Conservation (phyloP, 2,329 filamentous ascomycete species). For the Neoscytalidium dimidiatum region DNA sequence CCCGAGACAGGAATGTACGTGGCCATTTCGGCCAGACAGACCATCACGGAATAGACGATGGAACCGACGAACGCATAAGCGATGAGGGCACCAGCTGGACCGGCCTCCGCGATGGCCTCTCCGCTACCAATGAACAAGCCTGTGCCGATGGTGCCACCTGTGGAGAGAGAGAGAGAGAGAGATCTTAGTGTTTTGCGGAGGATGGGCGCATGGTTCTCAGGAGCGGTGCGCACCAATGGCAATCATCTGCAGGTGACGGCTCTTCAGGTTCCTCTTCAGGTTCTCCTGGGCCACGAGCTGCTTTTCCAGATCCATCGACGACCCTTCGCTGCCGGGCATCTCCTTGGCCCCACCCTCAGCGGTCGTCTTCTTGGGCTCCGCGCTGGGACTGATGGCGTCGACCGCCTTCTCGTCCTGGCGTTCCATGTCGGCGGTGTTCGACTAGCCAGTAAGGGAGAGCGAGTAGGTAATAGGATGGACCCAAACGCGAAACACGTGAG, state of each 20-base stretch:
- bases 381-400: conserved; percentile 13
- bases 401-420: conserved; percentile 13
- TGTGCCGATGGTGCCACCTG: conserved; percentile 50
- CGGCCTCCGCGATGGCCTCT: conserved; percentile 48
- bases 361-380: conserved; percentile 8
- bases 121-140: conserved; percentile 57
- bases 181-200: neutral
- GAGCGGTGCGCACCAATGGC: conserved; percentile 36
- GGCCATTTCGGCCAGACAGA: conserved; percentile 66
- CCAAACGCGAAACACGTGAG: neutral
- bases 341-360: neutral
- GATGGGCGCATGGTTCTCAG: conserved; percentile 1
- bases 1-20: conserved; percentile 76
- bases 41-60: conserved; percentile 76
- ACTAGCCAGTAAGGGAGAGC: conserved; percentile 1
- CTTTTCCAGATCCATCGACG: conserved; percentile 36
- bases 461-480: neutral
- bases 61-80: conserved; percentile 59
- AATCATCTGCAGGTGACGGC: conserved; percentile 41
- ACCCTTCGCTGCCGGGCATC: conserved; percentile 13
- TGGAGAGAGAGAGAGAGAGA: conserved; percentile 15
- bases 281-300: conserved; percentile 28
- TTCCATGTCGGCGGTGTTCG: conserved; percentile 5
- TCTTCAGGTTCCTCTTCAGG: conserved; percentile 39
- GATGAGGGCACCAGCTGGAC: conserved; percentile 50